Evolutionary conservation across 371 early-diverging fungal species (phyloP).

Genomic region (Mucor ambiguus): DNA sequence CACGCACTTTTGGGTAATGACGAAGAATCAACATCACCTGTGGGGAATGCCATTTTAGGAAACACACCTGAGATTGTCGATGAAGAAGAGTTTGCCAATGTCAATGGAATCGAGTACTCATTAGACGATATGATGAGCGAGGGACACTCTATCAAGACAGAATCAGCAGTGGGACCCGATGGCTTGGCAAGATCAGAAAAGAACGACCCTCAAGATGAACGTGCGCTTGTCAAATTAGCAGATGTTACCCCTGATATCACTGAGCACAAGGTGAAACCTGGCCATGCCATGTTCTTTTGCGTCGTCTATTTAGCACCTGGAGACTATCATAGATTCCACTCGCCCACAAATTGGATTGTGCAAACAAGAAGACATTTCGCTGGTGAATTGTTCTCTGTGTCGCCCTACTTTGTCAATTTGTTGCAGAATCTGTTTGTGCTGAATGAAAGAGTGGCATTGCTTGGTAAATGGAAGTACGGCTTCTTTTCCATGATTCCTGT

Average conservation of each 20-base stretch:
- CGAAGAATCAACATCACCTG: conserved; percentile 35
- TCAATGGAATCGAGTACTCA: conserved; percentile 92
- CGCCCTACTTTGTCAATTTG: conserved; percentile 83
- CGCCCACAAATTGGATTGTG: conserved; percentile 94
- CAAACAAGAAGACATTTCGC: conserved; percentile 87
- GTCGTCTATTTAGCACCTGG: conserved; percentile 97
- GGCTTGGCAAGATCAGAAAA: conserved; percentile 38
- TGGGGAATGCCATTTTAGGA: conserved; percentile 46
- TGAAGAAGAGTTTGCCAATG: conserved; percentile 79
- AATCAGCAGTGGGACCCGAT: conserved; percentile 45
- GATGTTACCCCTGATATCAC: conserved; percentile 28
- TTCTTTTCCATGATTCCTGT: conserved; percentile 96
- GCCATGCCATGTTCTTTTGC: conserved; percentile 80
- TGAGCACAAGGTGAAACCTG: conserved; percentile 56
- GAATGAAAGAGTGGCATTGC: conserved; percentile 93
- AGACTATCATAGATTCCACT: conserved; percentile 98
- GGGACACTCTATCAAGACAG: conserved; percentile 33
- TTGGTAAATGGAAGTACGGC: conserved; percentile 93
- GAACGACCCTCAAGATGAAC: conserved; percentile 23
- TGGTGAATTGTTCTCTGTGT: conserved; percentile 94
- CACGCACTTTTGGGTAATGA: conserved; percentile 85
- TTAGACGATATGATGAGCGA: conserved; percentile 81
- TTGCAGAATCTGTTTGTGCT: conserved; percentile 90
- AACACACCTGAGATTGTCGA: conserved; percentile 57
- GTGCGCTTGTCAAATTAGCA: conserved; percentile 25